Base-by-base conservation (phyloP, 2,329 filamentous ascomycete genomes). In the Rhexocercosporidium sp. region DNA sequence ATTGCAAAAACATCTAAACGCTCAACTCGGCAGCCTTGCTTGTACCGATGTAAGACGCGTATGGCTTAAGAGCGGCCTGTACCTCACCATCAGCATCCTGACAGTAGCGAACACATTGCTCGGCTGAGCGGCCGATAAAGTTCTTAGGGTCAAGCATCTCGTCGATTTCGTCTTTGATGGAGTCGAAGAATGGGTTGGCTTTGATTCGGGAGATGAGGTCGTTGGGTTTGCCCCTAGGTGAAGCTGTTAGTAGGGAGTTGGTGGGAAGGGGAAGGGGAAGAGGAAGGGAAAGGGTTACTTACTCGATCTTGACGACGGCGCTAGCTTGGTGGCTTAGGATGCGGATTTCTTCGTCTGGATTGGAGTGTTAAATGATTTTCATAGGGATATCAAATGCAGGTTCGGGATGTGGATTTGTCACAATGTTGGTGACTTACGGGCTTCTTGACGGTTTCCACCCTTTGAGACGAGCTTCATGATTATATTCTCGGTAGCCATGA, bases 151-250 rank as follows among this genome's bases (percentile, higher is more conserved):
- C 85, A 57, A 94, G 80, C 80, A 94, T 85, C 49, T 77, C 80
- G 70, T 93, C 90, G 34, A 94, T 81, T 70, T 94, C 90, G 57
- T 76, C 83, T 82, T 87, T 87, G 70, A 95, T 88, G 1, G 91
- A 85, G 77, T 85, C 83, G 82, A 97, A 97, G 83, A 92, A 97
- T 51, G 88, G 82, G 49, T 85, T 90, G 61, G 81, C 83, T 77
- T 87, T 88, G 77, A 97, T 94, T 16, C 94, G 83, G 70, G 92
- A 88, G 16, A 97, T 88, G 2, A 97, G 84, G 77, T 97, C 93
- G 76, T 97, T 97, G 16, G 57, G 57, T 63, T 87, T 82, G 73
- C 89, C 88, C 41, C 92, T 57, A n/a, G 11, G 14, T 31, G 31
- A 49, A 6, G 11, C 8, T 8, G 27, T 34, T 34, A 37, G 31